Base-by-base conservation (phyloP, 192 early-diverging fungal genomes). In the Nowakowskiella sp. region DNA sequence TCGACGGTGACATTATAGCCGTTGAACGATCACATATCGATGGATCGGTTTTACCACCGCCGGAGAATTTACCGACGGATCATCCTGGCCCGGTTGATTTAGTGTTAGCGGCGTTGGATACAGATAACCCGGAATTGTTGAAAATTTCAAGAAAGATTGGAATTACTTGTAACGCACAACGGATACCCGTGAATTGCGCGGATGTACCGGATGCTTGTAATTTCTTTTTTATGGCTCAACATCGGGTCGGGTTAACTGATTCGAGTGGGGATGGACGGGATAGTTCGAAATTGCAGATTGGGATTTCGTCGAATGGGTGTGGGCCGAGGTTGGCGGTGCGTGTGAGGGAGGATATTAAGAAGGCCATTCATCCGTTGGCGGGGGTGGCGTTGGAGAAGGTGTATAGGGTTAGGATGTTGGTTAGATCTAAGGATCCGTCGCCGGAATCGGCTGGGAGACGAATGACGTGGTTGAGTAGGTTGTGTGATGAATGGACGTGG, bases 151-250 rank as follows among this genome's bases (percentile, higher is more conserved):
- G 55, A 6, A 50, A 44, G n/a, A 90, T 92, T 44, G 85, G 81
- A 30, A 32, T 63, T 16, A 56, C 83, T 9, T 85, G 84, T 61
- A 66, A 76, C 31, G 42, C 50, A 31, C 73, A 63, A 27, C 71
- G 85, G n/a, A 90, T 91, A 26, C 91, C 90, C 2, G 89, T 93
- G 23, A 93, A 96, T 58, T 89, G 88, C 19, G 91, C 92, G 0
- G 92, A 93, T 57, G 85, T 93, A 26, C 91, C 91, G 19, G 82
- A 84, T 6, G 60, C 88, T 52, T 96, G 91, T 60, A 89, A 92
- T 55, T 96, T 96, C 67, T 93, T 85, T 67, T 92, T 96, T 66
- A 88, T 91, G 71, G 86, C 87, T 27, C 83, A 84, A 22, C 80
- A 87, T 58, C 66, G 85, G n/a, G 85, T 87, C 48, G 77, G 81